Base-by-base conservation (phyloP, 2,329 filamentous ascomycete genomes). In the Dactylonectria macrodidyma region DNA sequence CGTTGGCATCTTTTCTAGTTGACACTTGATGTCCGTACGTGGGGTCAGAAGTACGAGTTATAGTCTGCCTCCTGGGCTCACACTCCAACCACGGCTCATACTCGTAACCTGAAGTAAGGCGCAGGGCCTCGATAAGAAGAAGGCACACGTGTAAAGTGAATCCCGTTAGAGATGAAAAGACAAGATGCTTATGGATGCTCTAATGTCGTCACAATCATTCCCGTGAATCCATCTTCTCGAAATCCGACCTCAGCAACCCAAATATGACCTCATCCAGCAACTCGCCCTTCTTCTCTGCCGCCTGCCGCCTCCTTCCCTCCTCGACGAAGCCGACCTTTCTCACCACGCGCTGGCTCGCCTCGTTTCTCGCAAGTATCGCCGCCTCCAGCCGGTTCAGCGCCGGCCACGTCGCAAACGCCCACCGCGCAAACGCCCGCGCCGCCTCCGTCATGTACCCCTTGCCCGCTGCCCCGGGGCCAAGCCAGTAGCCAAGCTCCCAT, bases 401-500 rank as follows among this genome's bases (percentile, higher is more conserved):
- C 0, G 82, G 80, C 60, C 83, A 81, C 8, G 76, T 80, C 41
- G 76, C 75, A 66, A 88, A 87, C 3, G 80, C 78, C 84, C 85
- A 88, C 26, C 70, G 73, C 16, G 77, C 72, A 57, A 87, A 82
- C 1, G 69, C 84, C 3, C 34, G 54, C 2, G 81, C 65, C 14
- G 81, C 84, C 68, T 83, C 84, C 1, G 79, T 82, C 62, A 79
- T 81, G 63, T 85, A 80, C 1, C 87, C 86, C 34, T 78, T 79
- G 0, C 86, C 84, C 86, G 86, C 86, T 55, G 79, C 76, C 11
- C 76, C 70, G 44, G 77, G 78, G 1, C 78, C 81, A 26, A 86
- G 46, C 81, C 83, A 87, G 77, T 88, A 89, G 5, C 86, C 87
- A 1, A 88, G 7, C 77, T 88, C 84, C 73, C 81, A 81, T 4